These are phyloP conservation scores for Caulochytrium protostelioides DNA, from an alignment of 371 early-diverging fungal species.

Conservation along the genomic window DNA sequence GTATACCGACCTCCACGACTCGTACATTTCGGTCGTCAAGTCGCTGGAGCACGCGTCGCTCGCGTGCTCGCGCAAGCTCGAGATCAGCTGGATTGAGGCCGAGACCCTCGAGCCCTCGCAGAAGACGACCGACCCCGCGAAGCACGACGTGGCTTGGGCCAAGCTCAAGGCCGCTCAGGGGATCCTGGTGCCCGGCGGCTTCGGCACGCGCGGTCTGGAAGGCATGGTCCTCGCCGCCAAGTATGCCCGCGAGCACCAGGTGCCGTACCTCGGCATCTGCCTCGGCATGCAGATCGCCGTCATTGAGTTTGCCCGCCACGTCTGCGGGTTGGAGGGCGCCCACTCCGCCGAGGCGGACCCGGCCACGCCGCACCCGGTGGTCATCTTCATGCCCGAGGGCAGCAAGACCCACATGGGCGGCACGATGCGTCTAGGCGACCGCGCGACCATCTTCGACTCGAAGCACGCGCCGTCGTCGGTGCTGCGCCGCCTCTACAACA, in stretches of 20 bases:
- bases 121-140: conserved; percentile 50
- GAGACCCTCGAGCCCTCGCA: conserved; percentile 59
- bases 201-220: conserved; percentile 91
- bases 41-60: conserved; percentile 83
- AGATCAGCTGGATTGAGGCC: conserved; percentile 87
- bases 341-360: conserved; percentile 71
- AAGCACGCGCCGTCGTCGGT: too few relatives aligned
- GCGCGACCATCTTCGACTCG: conserved; percentile 62
- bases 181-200: conserved; percentile 98
- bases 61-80: conserved; percentile 54
- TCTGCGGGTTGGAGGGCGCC: conserved; percentile 58
- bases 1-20: conserved; percentile 83
- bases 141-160: conserved; percentile 87
- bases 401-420: conserved; percentile 87
- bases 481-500: conserved; percentile 51
- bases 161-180: conserved; percentile 61
- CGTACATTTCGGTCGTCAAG: conserved; percentile 92
- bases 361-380: conserved; percentile 45
- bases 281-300: conserved; percentile 96
- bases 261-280: conserved; percentile 95
- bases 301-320: conserved; percentile 94
- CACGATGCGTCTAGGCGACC: conserved; percentile 85
- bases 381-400: conserved; percentile 93
- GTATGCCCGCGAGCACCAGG: conserved; percentile 93
- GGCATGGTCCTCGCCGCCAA: conserved; percentile 92